A percentile compares a stretch with the other conserved stretches of the same genome.
phyloP scores from a whole-genome alignment of 2,329 filamentous ascomycete species.

The Botrytis paeoniae region DNA sequence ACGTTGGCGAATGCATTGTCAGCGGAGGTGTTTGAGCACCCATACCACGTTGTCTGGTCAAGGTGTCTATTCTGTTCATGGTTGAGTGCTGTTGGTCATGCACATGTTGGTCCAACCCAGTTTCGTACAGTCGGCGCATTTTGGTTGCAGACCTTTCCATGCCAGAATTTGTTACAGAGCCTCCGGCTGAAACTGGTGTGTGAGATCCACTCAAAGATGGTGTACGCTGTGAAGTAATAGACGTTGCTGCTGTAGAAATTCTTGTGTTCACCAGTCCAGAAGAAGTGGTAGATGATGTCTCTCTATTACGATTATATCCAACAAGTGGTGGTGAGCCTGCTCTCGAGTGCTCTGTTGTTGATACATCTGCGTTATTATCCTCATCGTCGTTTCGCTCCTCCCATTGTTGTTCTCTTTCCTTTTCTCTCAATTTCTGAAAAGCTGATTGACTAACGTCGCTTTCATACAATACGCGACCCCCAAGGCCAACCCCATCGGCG shows the following conservation, averaged over 20 bases:
- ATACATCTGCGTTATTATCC: conserved; percentile 22
- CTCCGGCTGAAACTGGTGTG: conserved; percentile 38
- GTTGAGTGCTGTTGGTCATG: conserved; percentile 78
- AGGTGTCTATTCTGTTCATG: conserved; percentile 73
- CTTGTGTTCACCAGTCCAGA: conserved; percentile 62
- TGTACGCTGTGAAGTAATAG: conserved; percentile 70
- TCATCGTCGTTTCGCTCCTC: conserved; percentile 39
- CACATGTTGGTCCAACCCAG: conserved; percentile 73
- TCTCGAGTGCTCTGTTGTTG: conserved; percentile 41
- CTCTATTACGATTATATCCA: conserved; percentile 71
- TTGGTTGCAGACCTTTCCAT: conserved; percentile 67
- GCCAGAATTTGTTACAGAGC: conserved; percentile 42
- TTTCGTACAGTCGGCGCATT: conserved; percentile 75
- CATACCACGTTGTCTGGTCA: conserved; percentile 58
- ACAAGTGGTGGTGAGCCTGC: conserved; percentile 56
- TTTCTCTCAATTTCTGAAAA: conserved; percentile 70
- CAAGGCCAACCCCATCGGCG: conserved; percentile 49
- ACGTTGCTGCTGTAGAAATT: conserved; percentile 85
- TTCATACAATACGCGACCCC: conserved; percentile 73
- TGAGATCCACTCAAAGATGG: conserved; percentile 52
- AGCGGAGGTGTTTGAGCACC: conserved; percentile 33
- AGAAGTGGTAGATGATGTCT: conserved; percentile 80
- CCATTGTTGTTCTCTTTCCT: conserved; percentile 41
- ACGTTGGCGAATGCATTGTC: conserved; percentile 30
- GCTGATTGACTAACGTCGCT: conserved; percentile 80